Conservation (phyloP, 345 rosid genomes). For the Pugionium dolabratum region DNA sequence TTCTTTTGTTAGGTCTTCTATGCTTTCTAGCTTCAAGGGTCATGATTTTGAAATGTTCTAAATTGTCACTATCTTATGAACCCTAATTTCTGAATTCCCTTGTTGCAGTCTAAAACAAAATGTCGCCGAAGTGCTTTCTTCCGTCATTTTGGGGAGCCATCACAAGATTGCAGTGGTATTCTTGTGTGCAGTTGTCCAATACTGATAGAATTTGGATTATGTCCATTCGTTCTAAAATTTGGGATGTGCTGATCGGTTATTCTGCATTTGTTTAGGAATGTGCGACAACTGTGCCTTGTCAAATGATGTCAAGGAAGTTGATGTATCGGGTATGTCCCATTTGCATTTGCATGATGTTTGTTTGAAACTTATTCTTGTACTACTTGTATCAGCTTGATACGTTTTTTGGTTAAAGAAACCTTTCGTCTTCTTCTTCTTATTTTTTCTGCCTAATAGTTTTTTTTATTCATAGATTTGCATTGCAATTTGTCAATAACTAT, state of each 20-base stretch:
- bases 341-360: not conserved
- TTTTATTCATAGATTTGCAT: not conserved
- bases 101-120: constrained; percentile 67
- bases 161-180: constrained; percentile 90
- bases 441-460: not conserved
- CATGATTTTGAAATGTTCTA: not conserved
- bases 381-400: constrained; percentile 1
- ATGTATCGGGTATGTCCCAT: constrained; percentile 65
- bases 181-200: constrained; percentile 6
- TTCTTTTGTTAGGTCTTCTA: constrained; percentile 2
- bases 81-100: constrained; percentile 7
- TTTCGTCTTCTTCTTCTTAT: not conserved
- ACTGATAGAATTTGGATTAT: constrained; percentile 7
- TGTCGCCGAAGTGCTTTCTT: constrained; percentile 85
- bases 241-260: constrained; percentile 15
- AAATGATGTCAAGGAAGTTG: constrained; percentile 66
- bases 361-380: not conserved
- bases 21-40: constrained; percentile 7
- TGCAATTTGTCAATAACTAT: not conserved
- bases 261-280: constrained; percentile 62
- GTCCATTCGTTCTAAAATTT: constrained; percentile 8
- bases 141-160: constrained; percentile 83
- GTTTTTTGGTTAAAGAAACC: not conserved
- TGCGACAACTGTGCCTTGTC: constrained; percentile 86
- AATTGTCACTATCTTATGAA: constrained; percentile 1